These are phyloP conservation scores for Elsinoe batatas DNA, from an alignment of 2,329 filamentous ascomycete genomes.

Conservation along the genomic window DNA sequence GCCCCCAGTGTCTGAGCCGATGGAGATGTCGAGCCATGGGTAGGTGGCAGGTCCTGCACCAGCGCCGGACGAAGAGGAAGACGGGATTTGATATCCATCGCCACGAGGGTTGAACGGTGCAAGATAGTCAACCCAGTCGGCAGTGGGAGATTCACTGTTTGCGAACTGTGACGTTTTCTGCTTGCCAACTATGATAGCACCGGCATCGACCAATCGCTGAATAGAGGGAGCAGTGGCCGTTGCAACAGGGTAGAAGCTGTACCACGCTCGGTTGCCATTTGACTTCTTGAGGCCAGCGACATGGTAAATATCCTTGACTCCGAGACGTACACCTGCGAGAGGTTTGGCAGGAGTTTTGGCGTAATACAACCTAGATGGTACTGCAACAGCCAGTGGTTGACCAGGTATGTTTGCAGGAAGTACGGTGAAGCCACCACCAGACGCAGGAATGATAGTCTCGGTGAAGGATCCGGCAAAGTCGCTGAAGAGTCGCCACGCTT, in stretches of 20 bases:
- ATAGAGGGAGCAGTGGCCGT: conserved; percentile 42
- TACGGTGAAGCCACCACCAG: conserved; percentile 33
- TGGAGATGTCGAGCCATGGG: conserved; percentile 40
- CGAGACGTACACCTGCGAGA: conserved; percentile 50
- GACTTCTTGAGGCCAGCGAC: conserved; percentile 47
- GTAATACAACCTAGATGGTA: conserved; percentile 53
- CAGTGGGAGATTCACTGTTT: conserved; percentile 39
- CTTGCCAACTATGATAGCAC: conserved; percentile 43
- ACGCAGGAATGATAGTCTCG: conserved; percentile 33
- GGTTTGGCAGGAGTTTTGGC: conserved; percentile 44
- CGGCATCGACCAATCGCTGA: conserved; percentile 48
- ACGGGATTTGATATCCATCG: conserved; percentile 37
- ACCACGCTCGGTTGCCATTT: conserved; percentile 51
- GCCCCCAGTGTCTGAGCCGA: conserved; percentile 43
- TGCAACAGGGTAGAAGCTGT: conserved; percentile 40
- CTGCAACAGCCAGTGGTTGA: conserved; percentile 38
- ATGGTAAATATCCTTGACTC: conserved; percentile 54
- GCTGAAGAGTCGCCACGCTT: conserved; percentile 42
- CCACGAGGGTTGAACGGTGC: conserved; percentile 36
- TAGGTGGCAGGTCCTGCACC: conserved; percentile 39
- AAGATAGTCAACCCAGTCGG: conserved; percentile 41
- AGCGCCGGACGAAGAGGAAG: conserved; percentile 38
- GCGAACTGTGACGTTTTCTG: conserved; percentile 39
- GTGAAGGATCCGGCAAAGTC: conserved; percentile 43
- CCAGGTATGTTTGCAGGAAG: conserved; percentile 36